Conservation (phyloP, 2,329 filamentous ascomycete genomes). For the Ophiostoma triangulosporum region DNA sequence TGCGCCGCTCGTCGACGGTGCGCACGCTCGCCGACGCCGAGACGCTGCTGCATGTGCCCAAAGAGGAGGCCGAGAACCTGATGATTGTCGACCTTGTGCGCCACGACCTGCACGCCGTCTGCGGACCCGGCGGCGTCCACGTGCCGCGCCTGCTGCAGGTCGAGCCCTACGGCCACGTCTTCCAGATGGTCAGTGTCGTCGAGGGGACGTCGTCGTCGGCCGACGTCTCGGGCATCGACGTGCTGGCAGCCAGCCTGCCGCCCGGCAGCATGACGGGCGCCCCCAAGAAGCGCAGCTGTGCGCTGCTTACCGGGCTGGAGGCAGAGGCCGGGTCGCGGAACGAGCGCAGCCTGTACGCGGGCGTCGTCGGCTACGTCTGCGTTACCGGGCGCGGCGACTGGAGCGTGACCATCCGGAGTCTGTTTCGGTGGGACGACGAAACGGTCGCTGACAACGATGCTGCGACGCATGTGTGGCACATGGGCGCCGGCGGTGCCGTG, state of each 20-base stretch:
- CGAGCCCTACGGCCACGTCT: conserved; percentile 84
- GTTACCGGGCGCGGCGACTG: conserved; percentile 76
- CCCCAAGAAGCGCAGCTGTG: conserved; percentile 83
- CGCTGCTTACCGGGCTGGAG: conserved; percentile 63
- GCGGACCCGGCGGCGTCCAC: conserved; percentile 56
- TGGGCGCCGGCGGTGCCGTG: conserved; percentile 83
- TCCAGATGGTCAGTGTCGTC: conserved; percentile 81
- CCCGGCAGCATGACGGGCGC: conserved; percentile 95
- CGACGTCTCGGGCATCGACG: conserved; percentile 47
- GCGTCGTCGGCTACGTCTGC: conserved; percentile 82
- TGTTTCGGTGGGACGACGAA: conserved; percentile 61
- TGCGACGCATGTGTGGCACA: conserved; percentile 52
- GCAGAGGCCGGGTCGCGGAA: too few relatives aligned
- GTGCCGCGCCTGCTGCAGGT: conserved; percentile 73
- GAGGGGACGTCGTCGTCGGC: conserved; percentile 38
- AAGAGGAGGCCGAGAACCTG: conserved; percentile 89
- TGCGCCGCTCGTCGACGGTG: conserved; percentile 56
- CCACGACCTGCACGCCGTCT: conserved; percentile 80
- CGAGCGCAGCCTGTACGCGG: conserved; percentile 68
- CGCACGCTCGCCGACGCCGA: conserved; percentile 61
- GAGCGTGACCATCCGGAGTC: conserved; percentile 77
- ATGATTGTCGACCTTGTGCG: conserved; percentile 98
- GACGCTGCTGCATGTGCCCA: conserved; percentile 60
- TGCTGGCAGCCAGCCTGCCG: conserved; percentile 64
- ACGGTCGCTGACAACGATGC: conserved; percentile 6